Conservation (phyloP, 805 yeast genomes). For the Lipomyces sp. region DNA sequence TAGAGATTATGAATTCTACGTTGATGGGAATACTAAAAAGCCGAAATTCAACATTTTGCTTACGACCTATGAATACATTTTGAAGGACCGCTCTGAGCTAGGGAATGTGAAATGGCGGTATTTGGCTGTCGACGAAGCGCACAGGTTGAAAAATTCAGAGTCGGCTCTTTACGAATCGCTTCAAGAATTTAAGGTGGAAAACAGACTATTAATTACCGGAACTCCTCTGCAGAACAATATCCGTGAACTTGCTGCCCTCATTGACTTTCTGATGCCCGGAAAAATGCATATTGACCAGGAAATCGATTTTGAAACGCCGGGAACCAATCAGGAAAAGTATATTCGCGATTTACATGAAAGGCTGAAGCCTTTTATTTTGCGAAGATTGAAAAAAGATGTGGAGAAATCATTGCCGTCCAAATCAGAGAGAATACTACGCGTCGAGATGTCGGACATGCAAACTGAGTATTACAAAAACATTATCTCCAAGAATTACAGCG, state of each 20-base stretch:
- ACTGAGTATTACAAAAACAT: constrained; percentile 94
- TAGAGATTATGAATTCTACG: constrained; percentile 79
- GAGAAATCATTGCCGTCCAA: constrained; percentile 95
- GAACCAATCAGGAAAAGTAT: constrained; percentile 80
- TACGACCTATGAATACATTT: constrained; percentile 93
- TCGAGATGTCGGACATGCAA: constrained; percentile 90
- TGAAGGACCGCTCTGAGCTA: constrained; percentile 79
- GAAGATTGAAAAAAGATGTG: constrained; percentile 94
- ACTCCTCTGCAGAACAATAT: constrained; percentile 96
- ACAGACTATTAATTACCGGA: constrained; percentile 90
- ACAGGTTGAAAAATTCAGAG: constrained; percentile 90
- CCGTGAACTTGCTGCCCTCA: constrained; percentile 90
- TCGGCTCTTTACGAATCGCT: constrained; percentile 88
- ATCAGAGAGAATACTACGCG: constrained; percentile 91
- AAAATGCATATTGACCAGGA: constrained; percentile 85
- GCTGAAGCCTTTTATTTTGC: constrained; percentile 85
- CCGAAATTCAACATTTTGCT: constrained; percentile 87
- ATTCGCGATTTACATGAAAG: constrained; percentile 80
- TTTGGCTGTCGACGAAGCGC: constrained; percentile 98
- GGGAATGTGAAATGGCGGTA: constrained; percentile 92
- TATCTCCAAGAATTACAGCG: constrained; percentile 85
- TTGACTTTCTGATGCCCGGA: constrained; percentile 96
- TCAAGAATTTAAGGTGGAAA: constrained; percentile 73
- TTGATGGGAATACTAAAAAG: constrained; percentile 54
- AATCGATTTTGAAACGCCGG: constrained; percentile 89